A percentile compares a stretch with the other conserved stretches of the same genome.
phyloP scores from a whole-genome alignment of 495 filamentous ascomycete genomes.

The Podospora tetraspora region DNA sequence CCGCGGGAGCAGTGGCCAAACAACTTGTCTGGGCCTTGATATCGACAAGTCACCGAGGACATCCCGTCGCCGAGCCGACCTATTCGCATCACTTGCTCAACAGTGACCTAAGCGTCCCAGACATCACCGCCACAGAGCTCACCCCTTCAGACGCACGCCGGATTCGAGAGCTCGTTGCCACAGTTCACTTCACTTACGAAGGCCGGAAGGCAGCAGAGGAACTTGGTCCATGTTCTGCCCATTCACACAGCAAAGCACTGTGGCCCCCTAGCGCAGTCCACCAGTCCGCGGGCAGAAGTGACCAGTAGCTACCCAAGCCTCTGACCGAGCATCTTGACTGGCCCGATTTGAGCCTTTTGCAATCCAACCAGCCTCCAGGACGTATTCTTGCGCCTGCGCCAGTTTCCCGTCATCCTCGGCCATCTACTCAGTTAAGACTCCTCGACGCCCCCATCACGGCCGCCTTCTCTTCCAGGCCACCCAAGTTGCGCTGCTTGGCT shows the following conservation, averaged over 20 bases:
- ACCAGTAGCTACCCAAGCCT: slow-evolving; percentile 40
- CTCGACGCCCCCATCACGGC: slow-evolving; percentile 19
- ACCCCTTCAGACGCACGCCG: slow-evolving; percentile 17
- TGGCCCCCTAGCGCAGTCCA: slow-evolving; percentile 21
- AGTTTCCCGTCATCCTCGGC: slow-evolving; percentile 23
- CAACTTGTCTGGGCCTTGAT: slow-evolving; percentile 3
- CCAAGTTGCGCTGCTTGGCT: slow-evolving; percentile 17
- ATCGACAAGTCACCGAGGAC: slow-evolving; percentile 3
- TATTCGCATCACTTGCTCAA: not conserved
- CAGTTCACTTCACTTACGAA: slow-evolving; percentile 1
- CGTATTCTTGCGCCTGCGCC: slow-evolving; percentile 27
- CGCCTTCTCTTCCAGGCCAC: slow-evolving; percentile 16
- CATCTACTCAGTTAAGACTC: slow-evolving; percentile 27
- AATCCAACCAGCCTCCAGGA: slow-evolving; percentile 34
- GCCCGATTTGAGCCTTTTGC: slow-evolving; percentile 23
- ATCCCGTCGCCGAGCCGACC: not conserved
- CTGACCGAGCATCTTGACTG: slow-evolving; percentile 36
- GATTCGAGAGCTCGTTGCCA: not conserved
- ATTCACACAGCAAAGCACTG: slow-evolving; percentile 24
- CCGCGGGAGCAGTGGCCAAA: slow-evolving; percentile 11
- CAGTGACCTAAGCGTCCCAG: not conserved
- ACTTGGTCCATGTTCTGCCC: slow-evolving; percentile 24
- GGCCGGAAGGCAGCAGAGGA: slow-evolving; percentile 18
- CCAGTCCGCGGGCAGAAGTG: slow-evolving; percentile 9
- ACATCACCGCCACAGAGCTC: slow-evolving; percentile 3